Evolutionary conservation across 495 filamentous ascomycete species (phyloP).

Genomic region (Penicillium canescens): DNA sequence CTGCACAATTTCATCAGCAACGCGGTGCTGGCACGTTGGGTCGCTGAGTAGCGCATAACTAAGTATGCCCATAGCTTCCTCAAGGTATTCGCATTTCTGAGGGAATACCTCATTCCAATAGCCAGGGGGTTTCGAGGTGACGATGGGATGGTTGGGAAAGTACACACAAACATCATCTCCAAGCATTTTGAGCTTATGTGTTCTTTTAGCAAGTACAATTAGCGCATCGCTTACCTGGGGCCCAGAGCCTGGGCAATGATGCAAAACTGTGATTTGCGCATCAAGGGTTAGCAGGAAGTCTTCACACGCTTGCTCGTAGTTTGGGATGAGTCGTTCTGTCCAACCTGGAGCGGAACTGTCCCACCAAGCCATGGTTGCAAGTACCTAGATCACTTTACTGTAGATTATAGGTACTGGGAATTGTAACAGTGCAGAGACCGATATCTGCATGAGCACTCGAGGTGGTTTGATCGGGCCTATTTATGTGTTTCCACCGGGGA

Average conservation of each 20-base stretch:
- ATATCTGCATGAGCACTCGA: neutral
- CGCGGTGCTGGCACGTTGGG: no score
- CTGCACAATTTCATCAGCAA: no score
- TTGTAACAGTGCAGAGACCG: neutral
- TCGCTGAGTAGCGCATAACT: no score
- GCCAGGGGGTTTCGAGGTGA: neutral
- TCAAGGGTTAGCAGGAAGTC: neutral
- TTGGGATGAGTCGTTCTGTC: neutral
- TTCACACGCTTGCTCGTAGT: neutral
- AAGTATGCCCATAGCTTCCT: no score
- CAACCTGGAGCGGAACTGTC: neutral
- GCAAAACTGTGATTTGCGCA: neutral
- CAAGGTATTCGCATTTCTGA: no score
- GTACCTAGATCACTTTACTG: neutral
- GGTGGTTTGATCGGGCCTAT: no score
- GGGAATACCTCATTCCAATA: no score
- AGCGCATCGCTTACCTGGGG: neutral
- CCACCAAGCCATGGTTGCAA: neutral
- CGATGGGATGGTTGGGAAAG: neutral
- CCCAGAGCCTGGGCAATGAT: neutral
- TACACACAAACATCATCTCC: neutral
- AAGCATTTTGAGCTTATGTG: neutral
- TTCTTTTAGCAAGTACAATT: no score
- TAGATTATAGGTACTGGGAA: neutral
- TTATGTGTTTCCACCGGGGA: no score